These are phyloP conservation scores for Chrysosporium queenslandicum DNA, from an alignment of 2,329 filamentous ascomycete species.

Conservation along the genomic window DNA sequence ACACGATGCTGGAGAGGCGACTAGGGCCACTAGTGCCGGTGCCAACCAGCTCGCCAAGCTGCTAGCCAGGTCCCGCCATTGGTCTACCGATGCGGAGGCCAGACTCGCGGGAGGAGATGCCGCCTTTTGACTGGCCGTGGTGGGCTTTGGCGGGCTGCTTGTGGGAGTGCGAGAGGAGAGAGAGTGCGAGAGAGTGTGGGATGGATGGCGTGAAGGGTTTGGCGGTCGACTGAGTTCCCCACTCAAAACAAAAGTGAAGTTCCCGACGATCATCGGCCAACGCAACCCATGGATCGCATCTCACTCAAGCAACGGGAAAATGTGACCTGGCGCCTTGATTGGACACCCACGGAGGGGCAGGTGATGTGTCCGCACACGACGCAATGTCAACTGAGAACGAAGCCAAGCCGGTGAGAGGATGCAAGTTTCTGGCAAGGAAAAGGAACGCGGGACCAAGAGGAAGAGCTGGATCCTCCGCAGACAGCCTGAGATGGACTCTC, in stretches of 20 bases:
- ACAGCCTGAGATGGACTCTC: too few species aligned
- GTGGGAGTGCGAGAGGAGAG: not conserved
- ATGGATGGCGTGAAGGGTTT: too few species aligned
- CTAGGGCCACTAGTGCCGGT: not conserved
- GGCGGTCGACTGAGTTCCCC: not conserved
- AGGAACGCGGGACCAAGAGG: too few species aligned
- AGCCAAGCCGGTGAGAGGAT: too few species aligned
- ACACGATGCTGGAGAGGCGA: not conserved
- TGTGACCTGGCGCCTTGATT: constrained; percentile 4
- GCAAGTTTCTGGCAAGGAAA: too few species aligned
- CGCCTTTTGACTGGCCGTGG: not conserved
- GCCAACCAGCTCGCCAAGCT: constrained; percentile 8
- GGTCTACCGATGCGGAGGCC: not conserved
- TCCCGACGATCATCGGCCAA: constrained; percentile 2
- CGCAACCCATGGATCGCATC: constrained; percentile 1
- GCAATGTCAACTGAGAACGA: too few species aligned
- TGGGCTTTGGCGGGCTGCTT: not conserved
- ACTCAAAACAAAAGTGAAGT: not conserved
- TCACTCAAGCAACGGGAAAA: not conserved
- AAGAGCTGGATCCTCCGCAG: too few species aligned
- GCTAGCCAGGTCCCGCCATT: constrained; percentile 8
- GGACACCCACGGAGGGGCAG: not conserved
- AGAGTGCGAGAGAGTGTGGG: too few species aligned
- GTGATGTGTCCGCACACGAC: too few species aligned
- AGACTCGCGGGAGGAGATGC: not conserved